Evolutionary conservation across 2,329 filamentous ascomycete genomes (phyloP).

Genomic region (Venturia pyrina): DNA sequence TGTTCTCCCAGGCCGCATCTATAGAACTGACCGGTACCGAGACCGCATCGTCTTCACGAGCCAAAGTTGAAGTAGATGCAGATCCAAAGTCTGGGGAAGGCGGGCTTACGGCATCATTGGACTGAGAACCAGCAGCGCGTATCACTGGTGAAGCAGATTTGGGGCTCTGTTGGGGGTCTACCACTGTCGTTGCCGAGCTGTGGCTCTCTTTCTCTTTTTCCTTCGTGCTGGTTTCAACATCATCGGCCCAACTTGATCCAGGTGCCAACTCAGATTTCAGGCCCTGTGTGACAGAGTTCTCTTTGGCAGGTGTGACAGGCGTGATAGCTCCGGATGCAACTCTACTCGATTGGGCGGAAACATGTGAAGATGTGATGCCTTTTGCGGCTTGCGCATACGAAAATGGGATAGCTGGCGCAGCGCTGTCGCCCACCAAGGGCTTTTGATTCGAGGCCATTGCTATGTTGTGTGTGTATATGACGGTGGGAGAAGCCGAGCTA

Average conservation of each 20-base stretch:
- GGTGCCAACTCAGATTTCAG: conserved; percentile 22
- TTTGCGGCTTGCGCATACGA: conserved; percentile 96
- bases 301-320: conserved; percentile 29
- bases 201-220: not conserved
- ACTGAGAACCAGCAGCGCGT: conserved; percentile 5
- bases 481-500: not conserved
- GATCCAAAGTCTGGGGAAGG: conserved; percentile 46
- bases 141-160: not conserved
- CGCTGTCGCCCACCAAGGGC: not conserved
- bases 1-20: conserved; percentile 58
- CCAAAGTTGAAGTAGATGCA: conserved; percentile 42
- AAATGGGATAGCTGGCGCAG: conserved; percentile 38
- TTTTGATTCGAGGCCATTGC: conserved; percentile 19
- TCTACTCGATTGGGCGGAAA: conserved; percentile 37
- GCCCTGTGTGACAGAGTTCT: conserved; percentile 20
- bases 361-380: conserved; percentile 49
- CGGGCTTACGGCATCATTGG: conserved; percentile 20
- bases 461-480: conserved; percentile 6
- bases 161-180: conserved; percentile 17
- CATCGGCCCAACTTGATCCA: conserved; percentile 33
- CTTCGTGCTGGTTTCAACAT: conserved; percentile 30
- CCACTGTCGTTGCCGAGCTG: conserved; percentile 21
- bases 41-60: conserved; percentile 51
- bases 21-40: conserved; percentile 54
- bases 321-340: conserved; percentile 28